These are phyloP conservation scores for Talaromyces sp. DNA, from an alignment of 2,329 filamentous ascomycete genomes.

Conservation along the genomic window DNA sequence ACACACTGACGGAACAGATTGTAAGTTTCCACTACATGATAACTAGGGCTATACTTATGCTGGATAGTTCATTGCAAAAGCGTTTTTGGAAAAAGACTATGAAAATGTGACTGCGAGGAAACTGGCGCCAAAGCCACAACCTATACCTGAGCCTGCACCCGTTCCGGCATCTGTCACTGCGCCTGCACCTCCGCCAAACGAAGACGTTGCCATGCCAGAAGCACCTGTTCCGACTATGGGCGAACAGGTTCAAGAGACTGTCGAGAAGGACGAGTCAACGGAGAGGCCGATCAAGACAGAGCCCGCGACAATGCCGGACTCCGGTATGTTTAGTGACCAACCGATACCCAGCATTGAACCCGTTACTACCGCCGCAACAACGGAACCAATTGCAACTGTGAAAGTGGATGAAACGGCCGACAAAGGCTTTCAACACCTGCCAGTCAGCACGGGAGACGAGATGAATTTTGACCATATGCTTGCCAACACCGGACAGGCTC, in stretches of 20 bases:
- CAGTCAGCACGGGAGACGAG: conserved; percentile 31
- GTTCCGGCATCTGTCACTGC: neutral
- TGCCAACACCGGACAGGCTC: conserved; percentile 31
- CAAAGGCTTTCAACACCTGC: conserved; percentile 27
- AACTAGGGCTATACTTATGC: conserved; percentile 45
- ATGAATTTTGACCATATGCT: conserved; percentile 45
- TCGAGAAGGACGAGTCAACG: conserved; percentile 24
- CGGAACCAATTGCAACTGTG: conserved; percentile 26
- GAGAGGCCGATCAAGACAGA: conserved; percentile 20
- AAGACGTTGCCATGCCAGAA: conserved; percentile 35
- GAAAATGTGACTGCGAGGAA: conserved; percentile 37
- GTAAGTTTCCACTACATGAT: conserved; percentile 29
- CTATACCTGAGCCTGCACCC: neutral
- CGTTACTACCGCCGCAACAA: conserved; percentile 21
- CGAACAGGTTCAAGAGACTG: conserved; percentile 19
- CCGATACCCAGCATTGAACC: conserved; percentile 13
- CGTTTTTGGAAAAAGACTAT: conserved; percentile 44
- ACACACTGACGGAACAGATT: conserved; percentile 44
- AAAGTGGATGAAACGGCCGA: conserved; percentile 24
- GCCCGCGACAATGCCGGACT: neutral
- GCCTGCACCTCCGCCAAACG: conserved; percentile 18
- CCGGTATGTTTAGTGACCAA: conserved; percentile 1
- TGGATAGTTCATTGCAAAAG: conserved; percentile 46
- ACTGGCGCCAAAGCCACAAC: conserved; percentile 21
- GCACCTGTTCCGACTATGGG: conserved; percentile 24